phyloP scores from a whole-genome alignment of 108 stramenopile species.

The Ochromonas danica region DNA sequence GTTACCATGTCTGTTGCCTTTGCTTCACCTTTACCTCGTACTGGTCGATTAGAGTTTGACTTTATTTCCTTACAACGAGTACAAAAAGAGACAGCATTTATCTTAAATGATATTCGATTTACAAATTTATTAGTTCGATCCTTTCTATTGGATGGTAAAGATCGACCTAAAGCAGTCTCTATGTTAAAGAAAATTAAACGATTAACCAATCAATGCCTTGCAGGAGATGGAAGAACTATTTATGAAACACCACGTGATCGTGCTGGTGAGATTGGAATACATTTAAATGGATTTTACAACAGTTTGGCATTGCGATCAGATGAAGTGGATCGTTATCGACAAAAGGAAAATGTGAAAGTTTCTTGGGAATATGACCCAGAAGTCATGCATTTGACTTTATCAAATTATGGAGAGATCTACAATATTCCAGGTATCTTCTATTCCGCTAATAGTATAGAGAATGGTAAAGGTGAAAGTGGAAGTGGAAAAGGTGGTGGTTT shows the following conservation, averaged over 20 bases:
- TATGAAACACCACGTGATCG: neutral
- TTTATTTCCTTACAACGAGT: neutral
- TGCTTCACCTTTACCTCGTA: neutral
- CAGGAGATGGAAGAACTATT: neutral
- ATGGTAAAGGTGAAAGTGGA: too few relatives aligned
- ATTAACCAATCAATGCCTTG: neutral
- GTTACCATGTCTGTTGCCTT: neutral
- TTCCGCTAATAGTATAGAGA: too few relatives aligned
- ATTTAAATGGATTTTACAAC: neutral
- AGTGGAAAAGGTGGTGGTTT: too few relatives aligned
- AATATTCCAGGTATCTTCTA: neutral
- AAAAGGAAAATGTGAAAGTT: neutral
- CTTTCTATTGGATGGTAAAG: neutral
- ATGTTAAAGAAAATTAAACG: neutral
- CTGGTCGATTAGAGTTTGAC: constrained; percentile 22
- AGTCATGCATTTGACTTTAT: neutral
- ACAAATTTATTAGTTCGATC: neutral
- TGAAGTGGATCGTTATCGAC: neutral
- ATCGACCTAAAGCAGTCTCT: neutral
- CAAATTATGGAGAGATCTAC: neutral
- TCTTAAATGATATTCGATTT: neutral
- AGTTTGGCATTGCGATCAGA: neutral
- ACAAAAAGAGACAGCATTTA: neutral
- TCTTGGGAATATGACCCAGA: neutral
- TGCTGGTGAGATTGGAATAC: neutral